Base-by-base conservation (phyloP, 176 grass and related monocot species). In the Puccinellia tenuiflora region DNA sequence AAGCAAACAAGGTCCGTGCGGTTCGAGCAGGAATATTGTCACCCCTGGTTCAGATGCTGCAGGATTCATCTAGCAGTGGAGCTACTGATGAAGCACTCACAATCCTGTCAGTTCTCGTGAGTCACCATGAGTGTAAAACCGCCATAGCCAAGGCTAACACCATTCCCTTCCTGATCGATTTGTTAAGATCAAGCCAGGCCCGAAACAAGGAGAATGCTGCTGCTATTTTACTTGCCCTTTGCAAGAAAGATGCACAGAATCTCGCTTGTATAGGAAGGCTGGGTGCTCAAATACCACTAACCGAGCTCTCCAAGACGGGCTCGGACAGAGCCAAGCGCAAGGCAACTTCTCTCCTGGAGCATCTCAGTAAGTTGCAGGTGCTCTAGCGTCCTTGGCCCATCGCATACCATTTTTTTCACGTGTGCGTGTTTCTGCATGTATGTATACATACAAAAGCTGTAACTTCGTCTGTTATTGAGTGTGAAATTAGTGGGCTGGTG, bases 291-390 rank as follows among this genome's bases (percentile, higher is more conserved):
- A 90, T 96, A 88, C 97, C 93, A 2, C 78, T 99, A 65, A 94
- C 93, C 20, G 97, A 99, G 86, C 68, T 99, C 73, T 83, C 93
- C 26, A 99, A 90, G 70, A 92, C 80, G 3, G 97, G 97, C 33
- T 92, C 97, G n/a, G 93, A 99, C 69, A 73, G 97, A 78, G 93
- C 97, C 72, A 96, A 96, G 89, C 93, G 93, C 85, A 96, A 94
- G 88, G 89, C 97, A 62, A 90, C 93, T 39, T 99, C 97, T 76
- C 81, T 96, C 31, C 87, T 96, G 38, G 97, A 99, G 69, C 97
- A 94, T 59, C 97, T 99, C 33, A 89, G 89, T 73, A 99, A 99
- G 88, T 45, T 99, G 57, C 88, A 99, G 84, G 84, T 89, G 88
- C 86, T 94, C 46, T 99, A 89, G 75, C 50, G 46, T 72, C 73